Base-by-base conservation (phyloP, 306 rosid genomes). In the Acacia crassicarpa region DNA sequence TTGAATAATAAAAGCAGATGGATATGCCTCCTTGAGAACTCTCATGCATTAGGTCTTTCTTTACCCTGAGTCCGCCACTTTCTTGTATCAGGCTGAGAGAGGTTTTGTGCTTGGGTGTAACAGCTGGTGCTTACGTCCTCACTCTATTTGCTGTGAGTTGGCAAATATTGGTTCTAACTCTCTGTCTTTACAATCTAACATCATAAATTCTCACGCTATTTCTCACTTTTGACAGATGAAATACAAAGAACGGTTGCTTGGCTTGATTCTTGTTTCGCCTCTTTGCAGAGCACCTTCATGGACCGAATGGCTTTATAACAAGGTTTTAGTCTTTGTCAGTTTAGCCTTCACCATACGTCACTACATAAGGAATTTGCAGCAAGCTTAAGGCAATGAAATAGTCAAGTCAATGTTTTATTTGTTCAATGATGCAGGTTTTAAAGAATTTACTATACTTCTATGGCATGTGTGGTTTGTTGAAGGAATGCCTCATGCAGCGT, bases 401-500 rank as follows among this genome's bases (percentile, higher is more conserved):
- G 46, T 19, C 23, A 33, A 67, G 38, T 27, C 40, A 63, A 63
- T 30, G 69, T 30, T 81, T 72, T 49, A 15, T 74, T 27, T 65
- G 38, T 84, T 25, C 44, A 62, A 46, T 75, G 61, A 27, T 70
- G 77, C 91, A 93, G 98, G 92, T 93, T n/a, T 84, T 93, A 74
- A 58, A 89, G 91, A 93, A 91, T 73, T 77, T 93, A 70, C 78
- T 90, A 14, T 93, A 91, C 91, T 93, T 91, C 77, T 93, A 93
- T 77, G 98, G 98, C 63, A 93, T 91, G 98, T 90, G 94, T 40
- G 85, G 90, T 79, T 83, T 93, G 61, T 79, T 91, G 84, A 93
- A 93, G 93, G 97, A 93, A 83, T 91, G 97, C 86, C 97, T 93
- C 67, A 90, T 93, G 76, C 94, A 91, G 81, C 97, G 98, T 43